Evolutionary conservation across 2,329 filamentous ascomycete species (phyloP).

Genomic region (Pyrenochaeta sp.): DNA sequence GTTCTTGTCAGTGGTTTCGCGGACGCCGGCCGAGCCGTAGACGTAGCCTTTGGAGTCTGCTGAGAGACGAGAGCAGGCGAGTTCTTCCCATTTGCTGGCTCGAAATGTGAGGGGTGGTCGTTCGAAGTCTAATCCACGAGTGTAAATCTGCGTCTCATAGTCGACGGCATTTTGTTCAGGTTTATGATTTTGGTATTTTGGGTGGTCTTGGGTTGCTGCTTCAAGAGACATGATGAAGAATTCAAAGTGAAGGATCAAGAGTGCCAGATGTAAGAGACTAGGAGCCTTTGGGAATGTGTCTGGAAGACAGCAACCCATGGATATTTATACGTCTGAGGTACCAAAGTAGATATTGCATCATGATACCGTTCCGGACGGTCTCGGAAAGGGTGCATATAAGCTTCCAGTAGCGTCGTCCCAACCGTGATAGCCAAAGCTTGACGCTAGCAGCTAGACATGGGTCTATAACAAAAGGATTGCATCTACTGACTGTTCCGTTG

Average conservation of each 20-base stretch:
- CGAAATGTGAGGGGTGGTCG: constrained; percentile 47
- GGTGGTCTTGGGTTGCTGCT: constrained; percentile 14
- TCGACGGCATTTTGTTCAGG: constrained; percentile 26
- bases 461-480: neutral
- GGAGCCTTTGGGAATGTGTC: neutral
- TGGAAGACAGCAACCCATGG: neutral
- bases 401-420: neutral
- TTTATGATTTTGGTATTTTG: constrained; percentile 15
- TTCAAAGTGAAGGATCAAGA: neutral
- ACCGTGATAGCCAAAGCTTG: neutral
- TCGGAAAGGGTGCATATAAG: constrained; percentile 2
- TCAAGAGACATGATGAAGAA: constrained; percentile 15
- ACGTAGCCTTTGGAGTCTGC: constrained; percentile 47
- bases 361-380: constrained; percentile 4
- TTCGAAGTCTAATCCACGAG: constrained; percentile 44
- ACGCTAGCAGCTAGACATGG: neutral
- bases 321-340: neutral
- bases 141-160: constrained; percentile 43
- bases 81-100: constrained; percentile 26
- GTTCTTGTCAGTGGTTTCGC: constrained; percentile 44
- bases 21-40: constrained; percentile 42
- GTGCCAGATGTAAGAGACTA: neutral
- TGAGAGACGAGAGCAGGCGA: constrained; percentile 38
- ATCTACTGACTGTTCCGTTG: neutral
- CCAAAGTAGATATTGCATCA: constrained; percentile 2